These are phyloP conservation scores for Colletotrichum lini DNA, from an alignment of 2,329 filamentous ascomycete species.

Conservation along the genomic window DNA sequence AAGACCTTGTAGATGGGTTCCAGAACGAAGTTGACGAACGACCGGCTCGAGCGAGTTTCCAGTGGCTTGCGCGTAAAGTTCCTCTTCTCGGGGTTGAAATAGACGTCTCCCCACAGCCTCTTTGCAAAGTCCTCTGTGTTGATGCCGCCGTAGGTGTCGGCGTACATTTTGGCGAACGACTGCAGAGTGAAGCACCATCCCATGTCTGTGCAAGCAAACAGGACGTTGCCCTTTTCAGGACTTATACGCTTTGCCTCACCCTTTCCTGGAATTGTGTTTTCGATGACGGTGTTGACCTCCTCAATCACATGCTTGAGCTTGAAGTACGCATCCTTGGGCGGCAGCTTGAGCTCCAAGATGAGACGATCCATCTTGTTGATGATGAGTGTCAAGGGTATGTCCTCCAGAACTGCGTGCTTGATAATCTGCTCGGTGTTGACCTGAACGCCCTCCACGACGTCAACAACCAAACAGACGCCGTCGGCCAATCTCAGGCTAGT, in stretches of 20 bases:
- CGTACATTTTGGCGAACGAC: constrained; percentile 97
- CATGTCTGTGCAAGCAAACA: constrained; percentile 94
- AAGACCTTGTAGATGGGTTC: constrained; percentile 99
- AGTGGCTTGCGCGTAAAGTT: constrained; percentile 91
- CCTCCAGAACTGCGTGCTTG: constrained; percentile 92
- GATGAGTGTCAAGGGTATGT: constrained; percentile 88
- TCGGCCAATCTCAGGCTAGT: constrained; percentile 89
- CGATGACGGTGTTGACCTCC: constrained; percentile 96
- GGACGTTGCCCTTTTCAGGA: constrained; percentile 97
- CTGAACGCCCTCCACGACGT: constrained; percentile 99
- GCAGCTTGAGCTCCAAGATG: constrained; percentile 93
- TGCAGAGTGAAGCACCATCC: constrained; percentile 96
- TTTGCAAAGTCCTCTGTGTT: constrained; percentile 86
- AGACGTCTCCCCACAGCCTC: constrained; percentile 95
- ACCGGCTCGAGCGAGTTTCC: constrained; percentile 84
- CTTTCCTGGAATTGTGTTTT: constrained; percentile 85
- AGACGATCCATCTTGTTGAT: constrained; percentile 98
- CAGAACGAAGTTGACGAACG: constrained; percentile 94
- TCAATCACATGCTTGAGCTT: constrained; percentile 99
- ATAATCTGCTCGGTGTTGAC: constrained; percentile 98
- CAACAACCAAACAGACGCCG: constrained; percentile 92
- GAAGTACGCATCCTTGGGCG: constrained; percentile 96
- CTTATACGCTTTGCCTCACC: constrained; percentile 87
- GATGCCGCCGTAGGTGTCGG: constrained; percentile 86
- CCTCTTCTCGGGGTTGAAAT: constrained; percentile 91